These are phyloP conservation scores for Glycine tomentella DNA, from an alignment of 306 rosid genomes.

Conservation along the genomic window DNA sequence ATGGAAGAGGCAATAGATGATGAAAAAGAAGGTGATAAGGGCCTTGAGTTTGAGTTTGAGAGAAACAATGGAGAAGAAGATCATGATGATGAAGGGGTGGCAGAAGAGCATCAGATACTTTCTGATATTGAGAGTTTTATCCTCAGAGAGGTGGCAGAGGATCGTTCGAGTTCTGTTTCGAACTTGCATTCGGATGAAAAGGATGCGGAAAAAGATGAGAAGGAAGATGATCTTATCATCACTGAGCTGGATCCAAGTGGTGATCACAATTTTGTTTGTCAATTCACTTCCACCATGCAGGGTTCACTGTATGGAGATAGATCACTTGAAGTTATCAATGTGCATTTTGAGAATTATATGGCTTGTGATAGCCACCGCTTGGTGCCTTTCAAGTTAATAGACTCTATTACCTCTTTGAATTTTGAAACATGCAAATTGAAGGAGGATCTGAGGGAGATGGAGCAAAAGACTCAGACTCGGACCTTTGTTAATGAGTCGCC, in stretches of 20 bases:
- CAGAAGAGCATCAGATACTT: constrained; percentile 55
- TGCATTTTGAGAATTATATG: constrained; percentile 40
- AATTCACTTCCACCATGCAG: constrained; percentile 37
- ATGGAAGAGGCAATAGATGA: constrained; percentile 64
- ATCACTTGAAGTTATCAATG: constrained; percentile 56
- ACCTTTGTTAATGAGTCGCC: constrained; percentile 18
- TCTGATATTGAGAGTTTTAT: constrained; percentile 68
- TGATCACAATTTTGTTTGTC: constrained; percentile 36
- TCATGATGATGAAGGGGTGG: constrained; percentile 45
- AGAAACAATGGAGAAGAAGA: constrained; percentile 45
- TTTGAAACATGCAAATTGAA: constrained; percentile 40
- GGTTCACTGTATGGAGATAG: constrained; percentile 53
- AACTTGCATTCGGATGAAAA: constrained; percentile 59
- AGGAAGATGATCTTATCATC: constrained; percentile 46
- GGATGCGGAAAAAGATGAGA: constrained; percentile 59
- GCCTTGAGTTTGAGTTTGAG: constrained; percentile 44
- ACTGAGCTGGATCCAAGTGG: constrained; percentile 45
- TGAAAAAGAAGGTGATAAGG: constrained; percentile 54
- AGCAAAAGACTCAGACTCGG: constrained; percentile 39
- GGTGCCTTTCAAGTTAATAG: constrained; percentile 67
- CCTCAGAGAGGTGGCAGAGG: constrained; percentile 63
- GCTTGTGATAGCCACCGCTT: constrained; percentile 47
- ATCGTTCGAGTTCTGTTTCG: constrained; percentile 60
- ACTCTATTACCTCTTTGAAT: constrained; percentile 55
- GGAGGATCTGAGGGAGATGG: constrained; percentile 41